phyloP scores from a whole-genome alignment of 2,329 filamentous ascomycete genomes.

The Fusarium liriodendri region DNA sequence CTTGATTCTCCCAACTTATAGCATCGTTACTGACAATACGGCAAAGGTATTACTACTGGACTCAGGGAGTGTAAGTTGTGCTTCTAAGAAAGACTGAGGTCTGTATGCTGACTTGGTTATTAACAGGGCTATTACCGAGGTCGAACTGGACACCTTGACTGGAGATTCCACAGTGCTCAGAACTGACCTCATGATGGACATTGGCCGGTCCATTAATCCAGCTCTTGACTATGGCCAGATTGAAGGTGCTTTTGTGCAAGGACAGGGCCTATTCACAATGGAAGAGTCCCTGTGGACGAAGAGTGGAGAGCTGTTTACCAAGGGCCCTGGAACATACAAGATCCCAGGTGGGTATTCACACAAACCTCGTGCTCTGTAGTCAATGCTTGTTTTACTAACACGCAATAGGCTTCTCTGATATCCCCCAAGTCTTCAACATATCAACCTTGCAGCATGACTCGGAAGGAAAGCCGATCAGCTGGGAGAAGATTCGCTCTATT shows the following conservation, averaged over 20 bases:
- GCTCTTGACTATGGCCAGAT: not conserved
- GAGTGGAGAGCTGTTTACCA: not conserved
- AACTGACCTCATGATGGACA: not conserved
- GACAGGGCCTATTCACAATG: not conserved
- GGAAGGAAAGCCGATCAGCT: not conserved
- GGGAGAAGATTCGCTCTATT: not conserved
- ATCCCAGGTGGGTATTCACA: not conserved
- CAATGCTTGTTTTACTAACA: not conserved
- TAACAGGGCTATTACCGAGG: not conserved
- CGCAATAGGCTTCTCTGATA: not conserved
- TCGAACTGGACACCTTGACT: not conserved
- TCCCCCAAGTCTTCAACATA: not conserved
- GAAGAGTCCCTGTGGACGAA: not conserved
- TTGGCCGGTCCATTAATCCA: not conserved
- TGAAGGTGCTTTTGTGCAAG: not conserved
- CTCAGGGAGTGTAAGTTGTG: not conserved
- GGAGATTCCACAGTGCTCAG: not conserved
- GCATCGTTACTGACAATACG: not conserved
- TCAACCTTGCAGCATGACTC: not conserved
- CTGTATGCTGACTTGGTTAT: not conserved
- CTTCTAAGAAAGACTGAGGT: rapidly evolving
- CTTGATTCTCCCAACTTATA: not conserved
- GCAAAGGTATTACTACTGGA: not conserved
- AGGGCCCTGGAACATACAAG: not conserved
- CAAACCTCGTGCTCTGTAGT: too few species aligned